Conservation (phyloP, 2,329 filamentous ascomycete genomes). For the Penicillium psychrosexuale region DNA sequence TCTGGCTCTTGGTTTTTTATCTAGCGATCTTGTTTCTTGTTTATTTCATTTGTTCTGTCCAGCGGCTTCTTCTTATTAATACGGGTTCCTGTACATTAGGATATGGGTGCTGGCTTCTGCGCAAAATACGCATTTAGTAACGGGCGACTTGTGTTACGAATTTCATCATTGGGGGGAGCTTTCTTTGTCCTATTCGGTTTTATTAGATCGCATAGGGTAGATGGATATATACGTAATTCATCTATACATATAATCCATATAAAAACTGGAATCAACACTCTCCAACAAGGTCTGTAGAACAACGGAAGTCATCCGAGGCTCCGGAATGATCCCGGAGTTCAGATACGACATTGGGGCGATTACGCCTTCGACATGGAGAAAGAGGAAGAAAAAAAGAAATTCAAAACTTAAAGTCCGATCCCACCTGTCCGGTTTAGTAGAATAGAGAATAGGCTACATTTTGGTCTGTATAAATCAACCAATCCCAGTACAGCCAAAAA, state of each 20-base stretch:
- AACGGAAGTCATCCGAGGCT: not conserved
- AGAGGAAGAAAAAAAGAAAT: not conserved
- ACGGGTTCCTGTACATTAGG: not conserved
- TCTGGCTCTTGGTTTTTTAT: conserved; percentile 7
- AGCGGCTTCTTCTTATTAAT: conserved; percentile 12
- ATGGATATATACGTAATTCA: not conserved
- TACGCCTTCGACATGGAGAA: not conserved
- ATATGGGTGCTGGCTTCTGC: not conserved
- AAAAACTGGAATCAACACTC: not conserved
- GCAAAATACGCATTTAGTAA: not conserved
- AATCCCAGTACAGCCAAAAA: not conserved
- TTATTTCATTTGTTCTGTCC: conserved; percentile 3
- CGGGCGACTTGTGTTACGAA: not conserved
- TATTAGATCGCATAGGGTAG: not conserved
- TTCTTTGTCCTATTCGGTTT: not conserved
- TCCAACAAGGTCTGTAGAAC: too few relatives aligned
- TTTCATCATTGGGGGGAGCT: not conserved
- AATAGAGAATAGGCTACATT: not conserved
- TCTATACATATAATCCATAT: not conserved
- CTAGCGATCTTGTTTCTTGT: conserved; percentile 18
- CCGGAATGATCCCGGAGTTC: not conserved
- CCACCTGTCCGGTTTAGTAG: not conserved
- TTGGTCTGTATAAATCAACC: not conserved
- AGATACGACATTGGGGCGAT: not conserved
- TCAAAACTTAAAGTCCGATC: too few relatives aligned